A percentile compares a stretch with the other conserved stretches of the same genome.
phyloP scores from a whole-genome alignment of 2,329 filamentous ascomycete genomes.

The Dichotomopilus funicola region DNA sequence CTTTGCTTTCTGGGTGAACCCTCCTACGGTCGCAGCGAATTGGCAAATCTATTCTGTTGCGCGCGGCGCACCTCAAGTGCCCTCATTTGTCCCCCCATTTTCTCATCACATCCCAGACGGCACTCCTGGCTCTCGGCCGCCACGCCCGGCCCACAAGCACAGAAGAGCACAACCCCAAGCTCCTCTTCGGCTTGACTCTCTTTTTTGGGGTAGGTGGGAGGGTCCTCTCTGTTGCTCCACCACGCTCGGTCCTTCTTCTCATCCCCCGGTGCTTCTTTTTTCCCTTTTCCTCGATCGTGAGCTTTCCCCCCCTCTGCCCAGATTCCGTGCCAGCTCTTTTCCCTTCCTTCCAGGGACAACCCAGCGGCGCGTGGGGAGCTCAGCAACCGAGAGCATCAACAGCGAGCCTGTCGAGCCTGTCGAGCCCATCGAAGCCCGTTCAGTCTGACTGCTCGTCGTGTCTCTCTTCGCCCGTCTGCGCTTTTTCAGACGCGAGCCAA shows the following conservation, averaged over 20 bases:
- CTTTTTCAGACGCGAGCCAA: neutral
- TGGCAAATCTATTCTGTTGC: slow-evolving; percentile 17
- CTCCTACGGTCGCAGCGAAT: slow-evolving; percentile 1
- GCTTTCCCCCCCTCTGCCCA: neutral
- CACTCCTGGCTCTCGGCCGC: neutral
- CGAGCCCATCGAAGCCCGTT: no score
- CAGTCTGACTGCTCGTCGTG: neutral
- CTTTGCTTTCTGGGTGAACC: slow-evolving; percentile 2
- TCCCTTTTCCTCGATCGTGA: slow-evolving; percentile 8
- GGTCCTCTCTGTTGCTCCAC: neutral
- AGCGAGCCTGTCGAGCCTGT: slow-evolving; percentile 13
- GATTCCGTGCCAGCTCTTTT: neutral
- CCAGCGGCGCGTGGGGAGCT: slow-evolving; percentile 14
- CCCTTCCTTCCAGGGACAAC: slow-evolving; percentile 16
- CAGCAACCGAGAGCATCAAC: slow-evolving; percentile 7
- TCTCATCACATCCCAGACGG: slow-evolving; percentile 11
- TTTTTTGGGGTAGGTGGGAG: neutral
- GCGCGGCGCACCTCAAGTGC: slow-evolving; percentile 16
- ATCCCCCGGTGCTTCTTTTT: slow-evolving; percentile 10
- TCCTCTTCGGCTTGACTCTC: neutral
- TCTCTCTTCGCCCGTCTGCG: neutral
- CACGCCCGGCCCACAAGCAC: no score
- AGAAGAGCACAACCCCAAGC: no score
- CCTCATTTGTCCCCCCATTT: slow-evolving; percentile 16
- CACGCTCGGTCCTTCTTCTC: slow-evolving; percentile 11